These are phyloP conservation scores for Brassica balearica DNA, from an alignment of 441 rosid species.

Conservation along the genomic window DNA sequence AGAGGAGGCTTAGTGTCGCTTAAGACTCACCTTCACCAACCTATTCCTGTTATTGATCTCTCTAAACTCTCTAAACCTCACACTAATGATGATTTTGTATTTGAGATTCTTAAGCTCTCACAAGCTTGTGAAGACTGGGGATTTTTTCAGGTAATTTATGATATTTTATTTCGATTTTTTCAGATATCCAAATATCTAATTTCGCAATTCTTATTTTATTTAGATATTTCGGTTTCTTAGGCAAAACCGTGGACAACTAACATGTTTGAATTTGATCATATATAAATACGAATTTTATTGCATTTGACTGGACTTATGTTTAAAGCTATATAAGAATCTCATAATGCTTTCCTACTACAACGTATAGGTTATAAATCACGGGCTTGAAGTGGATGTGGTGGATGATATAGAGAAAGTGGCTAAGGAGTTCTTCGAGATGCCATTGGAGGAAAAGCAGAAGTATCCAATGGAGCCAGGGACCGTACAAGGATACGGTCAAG, in stretches of 20 bases:
- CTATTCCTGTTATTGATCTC: conserved; percentile 63
- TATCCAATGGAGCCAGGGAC: conserved; percentile 80
- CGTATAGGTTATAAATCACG: conserved; percentile 68
- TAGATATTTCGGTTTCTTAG: neutral
- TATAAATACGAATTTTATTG: too few species aligned
- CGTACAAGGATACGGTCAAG: conserved; percentile 81
- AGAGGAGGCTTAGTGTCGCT: conserved; percentile 45
- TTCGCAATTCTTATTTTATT: neutral
- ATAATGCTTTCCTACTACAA: neutral
- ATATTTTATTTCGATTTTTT: too few species aligned
- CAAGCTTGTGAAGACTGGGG: conserved; percentile 78
- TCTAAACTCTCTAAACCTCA: conserved; percentile 50
- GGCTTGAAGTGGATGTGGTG: conserved; percentile 51
- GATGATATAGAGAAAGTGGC: conserved; percentile 65
- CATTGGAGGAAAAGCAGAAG: conserved; percentile 68
- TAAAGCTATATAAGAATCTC: conserved; percentile 9
- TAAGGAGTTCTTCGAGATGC: conserved; percentile 63
- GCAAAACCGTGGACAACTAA: conserved; percentile 8
- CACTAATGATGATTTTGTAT: conserved; percentile 42
- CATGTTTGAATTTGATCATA: neutral
- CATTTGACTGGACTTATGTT: too few species aligned
- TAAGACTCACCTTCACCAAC: conserved; percentile 40
- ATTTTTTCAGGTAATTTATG: conserved; percentile 61
- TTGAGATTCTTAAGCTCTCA: conserved; percentile 52
- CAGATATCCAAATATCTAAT: conserved; percentile 4